Evolutionary conservation across 2,329 filamentous ascomycete genomes (phyloP).

Genomic region (Pseudocercospora fijiensis): DNA sequence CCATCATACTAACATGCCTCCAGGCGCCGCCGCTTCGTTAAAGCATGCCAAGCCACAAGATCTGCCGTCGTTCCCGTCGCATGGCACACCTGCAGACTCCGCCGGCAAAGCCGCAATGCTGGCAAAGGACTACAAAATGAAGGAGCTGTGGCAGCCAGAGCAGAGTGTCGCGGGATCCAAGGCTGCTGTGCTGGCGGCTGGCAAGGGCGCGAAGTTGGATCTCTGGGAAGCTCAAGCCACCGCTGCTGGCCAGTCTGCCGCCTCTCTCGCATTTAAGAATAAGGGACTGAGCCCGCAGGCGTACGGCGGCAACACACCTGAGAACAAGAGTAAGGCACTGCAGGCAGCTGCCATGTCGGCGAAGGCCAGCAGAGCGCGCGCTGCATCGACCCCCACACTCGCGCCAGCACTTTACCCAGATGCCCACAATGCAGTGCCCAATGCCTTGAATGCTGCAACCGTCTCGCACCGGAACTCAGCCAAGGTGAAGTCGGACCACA

Average conservation of each 20-base stretch:
- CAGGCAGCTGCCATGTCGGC: slow-evolving; percentile 77
- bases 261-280: slow-evolving; percentile 64
- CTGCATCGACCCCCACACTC: slow-evolving; percentile 58
- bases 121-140: slow-evolving; percentile 62
- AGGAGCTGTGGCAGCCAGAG: slow-evolving; percentile 63
- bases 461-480: slow-evolving; percentile 59
- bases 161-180: slow-evolving; percentile 67
- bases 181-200: slow-evolving; percentile 68
- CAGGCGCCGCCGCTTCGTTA: slow-evolving; percentile 61
- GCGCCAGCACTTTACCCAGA: slow-evolving; percentile 54
- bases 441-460: slow-evolving; percentile 72
- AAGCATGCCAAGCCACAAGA: slow-evolving; percentile 71
- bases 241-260: slow-evolving; percentile 64
- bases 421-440: slow-evolving; percentile 60
- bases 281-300: slow-evolving; percentile 48
- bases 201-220: slow-evolving; percentile 53
- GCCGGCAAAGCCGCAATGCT: slow-evolving; percentile 60
- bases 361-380: slow-evolving; percentile 58
- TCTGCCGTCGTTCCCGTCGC: slow-evolving; percentile 73
- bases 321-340: slow-evolving; percentile 65
- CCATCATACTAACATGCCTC: neutral
- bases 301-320: slow-evolving; percentile 49
- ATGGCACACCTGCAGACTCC: slow-evolving; percentile 66
- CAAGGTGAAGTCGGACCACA: slow-evolving; percentile 5
- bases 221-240: slow-evolving; percentile 53